These are phyloP conservation scores for Euclidium syriacum DNA, from an alignment of 345 rosid species.

Conservation along the genomic window DNA sequence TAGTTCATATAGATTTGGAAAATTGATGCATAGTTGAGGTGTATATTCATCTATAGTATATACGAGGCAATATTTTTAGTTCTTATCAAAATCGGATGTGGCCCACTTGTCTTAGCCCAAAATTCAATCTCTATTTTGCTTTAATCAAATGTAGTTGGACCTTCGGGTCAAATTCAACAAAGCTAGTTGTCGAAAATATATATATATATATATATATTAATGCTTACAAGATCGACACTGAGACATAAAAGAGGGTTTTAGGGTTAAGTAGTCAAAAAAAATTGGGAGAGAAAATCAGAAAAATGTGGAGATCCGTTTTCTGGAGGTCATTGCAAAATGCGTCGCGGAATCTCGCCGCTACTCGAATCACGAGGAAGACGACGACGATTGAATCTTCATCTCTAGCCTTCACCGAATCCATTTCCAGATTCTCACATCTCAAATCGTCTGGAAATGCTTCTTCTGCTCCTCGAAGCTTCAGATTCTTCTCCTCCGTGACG, in stretches of 20 bases:
- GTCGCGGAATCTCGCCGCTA: conserved; percentile 17
- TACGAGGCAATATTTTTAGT: too few species aligned
- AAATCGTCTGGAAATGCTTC: conserved; percentile 23
- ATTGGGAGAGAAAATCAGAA: conserved; percentile 1
- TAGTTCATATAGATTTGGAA: too few species aligned
- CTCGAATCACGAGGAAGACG: conserved; percentile 30
- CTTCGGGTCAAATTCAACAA: too few species aligned
- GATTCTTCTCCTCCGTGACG: conserved; percentile 38
- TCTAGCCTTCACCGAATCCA: conserved; percentile 9
- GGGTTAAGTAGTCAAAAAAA: conserved; percentile 20
- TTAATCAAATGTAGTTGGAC: too few species aligned
- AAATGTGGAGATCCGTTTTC: conserved; percentile 62
- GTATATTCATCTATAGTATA: too few species aligned
- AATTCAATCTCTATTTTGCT: too few species aligned
- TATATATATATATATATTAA: background rate
- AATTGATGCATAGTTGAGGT: too few species aligned
- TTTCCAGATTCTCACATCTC: conserved; percentile 9
- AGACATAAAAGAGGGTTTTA: conserved; percentile 21
- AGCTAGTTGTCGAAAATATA: too few species aligned
- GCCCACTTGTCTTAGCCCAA: too few species aligned
- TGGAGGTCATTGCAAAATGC: conserved; percentile 35
- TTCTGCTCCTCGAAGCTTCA: conserved; percentile 20
- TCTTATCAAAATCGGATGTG: too few species aligned
- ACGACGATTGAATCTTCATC: background rate
- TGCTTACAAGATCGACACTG: background rate